Conservation (phyloP, 352 stramenopile species). For the Globisporangium cylindrosporum region DNA sequence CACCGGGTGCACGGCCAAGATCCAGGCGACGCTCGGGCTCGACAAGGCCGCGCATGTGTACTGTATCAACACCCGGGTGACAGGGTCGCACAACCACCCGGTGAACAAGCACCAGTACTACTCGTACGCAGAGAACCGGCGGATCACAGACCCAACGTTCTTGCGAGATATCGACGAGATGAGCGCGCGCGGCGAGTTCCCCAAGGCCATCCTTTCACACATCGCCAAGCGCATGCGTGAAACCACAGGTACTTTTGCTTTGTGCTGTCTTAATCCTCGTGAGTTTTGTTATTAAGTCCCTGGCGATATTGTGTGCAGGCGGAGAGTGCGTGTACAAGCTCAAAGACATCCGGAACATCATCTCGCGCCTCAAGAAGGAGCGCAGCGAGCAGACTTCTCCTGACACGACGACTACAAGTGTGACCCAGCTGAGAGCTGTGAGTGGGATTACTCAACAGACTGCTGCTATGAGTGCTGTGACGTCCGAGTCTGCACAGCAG, state of each 20-base stretch:
- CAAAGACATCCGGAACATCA: slow-evolving; percentile 12
- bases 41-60: not conserved
- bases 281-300: not conserved
- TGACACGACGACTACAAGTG: not conserved
- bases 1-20: slow-evolving; percentile 19
- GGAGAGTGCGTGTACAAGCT: slow-evolving; percentile 14
- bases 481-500: not conserved
- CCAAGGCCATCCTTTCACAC: slow-evolving; percentile 8
- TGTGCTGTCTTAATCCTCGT: not conserved
- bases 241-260: not conserved
- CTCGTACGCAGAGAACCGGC: slow-evolving; percentile 10
- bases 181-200: slow-evolving; percentile 9
- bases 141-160: slow-evolving; percentile 3
- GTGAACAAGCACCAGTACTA: slow-evolving; percentile 9
- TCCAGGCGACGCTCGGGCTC: slow-evolving; percentile 6
- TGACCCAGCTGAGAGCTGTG: not conserved
- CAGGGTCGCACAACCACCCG: slow-evolving; percentile 9
- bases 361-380: slow-evolving; percentile 12
- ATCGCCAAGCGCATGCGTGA: slow-evolving; percentile 7
- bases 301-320: not conserved
- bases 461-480: not conserved
- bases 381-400: not conserved
- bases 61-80: not conserved
- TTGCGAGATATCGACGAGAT: slow-evolving; percentile 9
- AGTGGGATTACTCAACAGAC: not conserved